Base-by-base conservation (phyloP, 75 land plant genomes). In the Isoetes taiwanensis region DNA sequence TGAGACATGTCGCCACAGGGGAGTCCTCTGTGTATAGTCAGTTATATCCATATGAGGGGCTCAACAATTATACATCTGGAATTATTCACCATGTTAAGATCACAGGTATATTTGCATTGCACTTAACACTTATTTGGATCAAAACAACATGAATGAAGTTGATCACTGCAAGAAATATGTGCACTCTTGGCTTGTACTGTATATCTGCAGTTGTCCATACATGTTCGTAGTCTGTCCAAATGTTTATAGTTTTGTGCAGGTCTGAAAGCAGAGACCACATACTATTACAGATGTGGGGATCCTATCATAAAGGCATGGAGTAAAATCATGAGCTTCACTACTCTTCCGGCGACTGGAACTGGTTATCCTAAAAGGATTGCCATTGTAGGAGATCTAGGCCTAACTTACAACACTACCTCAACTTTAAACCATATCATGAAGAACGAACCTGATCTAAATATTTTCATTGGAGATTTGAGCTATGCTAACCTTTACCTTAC, bases 391-490 rank as follows among this genome's bases (percentile, higher is more conserved):
- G 50, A 46, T 19, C 19, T 46, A 23, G 50, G 50, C 19, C 50
- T 46, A 19, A 46, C 50, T 19, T 46, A 46, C 50, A 46, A 46
- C 19, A 46, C 50, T 19, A 46, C 50, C 6, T 46, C 50, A n/a
- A 46, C 50, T 23, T 19, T 46, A 19, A 6, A n/a, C 4, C 50
- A 46, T n/a, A 16, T 46, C 19, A 6, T 3, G 16, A 6, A n/a
- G n/a, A 46, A 46, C 50, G n/a, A 46, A 23, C 50, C 50, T 8
- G 50, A 46, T n/a, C 25, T 46, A 23, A 46, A 46, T 19, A n/a
- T 46, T 6, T 46, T 46, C 19, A 23, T 46, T 19, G 50, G 50
- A 5, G 50, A 46, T 46, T 19, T 46, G 6, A 46, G 50, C 19
- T 46, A 46, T n/a, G 50, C 50, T n/a, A 46, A 46, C 25, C 50